phyloP scores from a whole-genome alignment of 805 yeast genomes.

The Trichomonascus vanleenenianus region DNA sequence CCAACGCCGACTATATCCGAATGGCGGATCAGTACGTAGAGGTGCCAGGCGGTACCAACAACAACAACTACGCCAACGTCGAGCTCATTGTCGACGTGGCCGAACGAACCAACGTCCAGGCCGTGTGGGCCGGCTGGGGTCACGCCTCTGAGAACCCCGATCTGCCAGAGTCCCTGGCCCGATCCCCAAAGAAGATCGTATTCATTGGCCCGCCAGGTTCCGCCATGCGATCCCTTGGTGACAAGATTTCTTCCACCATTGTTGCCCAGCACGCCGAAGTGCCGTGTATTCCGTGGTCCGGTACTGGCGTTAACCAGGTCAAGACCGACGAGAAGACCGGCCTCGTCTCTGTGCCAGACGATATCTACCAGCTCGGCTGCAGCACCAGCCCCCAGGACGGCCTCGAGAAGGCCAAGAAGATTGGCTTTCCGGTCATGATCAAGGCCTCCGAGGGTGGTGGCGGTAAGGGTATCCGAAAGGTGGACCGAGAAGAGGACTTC shows the following conservation, averaged over 20 bases:
- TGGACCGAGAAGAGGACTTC: slow-evolving; percentile 76
- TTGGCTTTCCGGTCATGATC: slow-evolving; percentile 98
- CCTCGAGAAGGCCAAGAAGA: slow-evolving; percentile 67
- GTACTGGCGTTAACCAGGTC: slow-evolving; percentile 91
- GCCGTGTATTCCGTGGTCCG: slow-evolving; percentile 99
- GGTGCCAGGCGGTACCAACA: slow-evolving; percentile 99
- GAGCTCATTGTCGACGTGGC: slow-evolving; percentile 96
- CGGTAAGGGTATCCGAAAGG: slow-evolving; percentile 99
- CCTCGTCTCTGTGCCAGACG: slow-evolving; percentile 83
- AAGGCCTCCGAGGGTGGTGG: slow-evolving; percentile 99
- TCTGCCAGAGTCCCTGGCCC: slow-evolving; percentile 88
- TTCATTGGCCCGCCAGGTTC: slow-evolving; percentile 99
- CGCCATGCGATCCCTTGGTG: slow-evolving; percentile 99
- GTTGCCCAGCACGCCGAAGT: slow-evolving; percentile 98
- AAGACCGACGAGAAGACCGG: slow-evolving; percentile 56
- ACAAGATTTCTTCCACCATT: slow-evolving; percentile 93
- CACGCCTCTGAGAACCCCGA: slow-evolving; percentile 98
- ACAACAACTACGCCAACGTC: slow-evolving; percentile 96
- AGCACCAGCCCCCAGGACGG: slow-evolving; percentile 84
- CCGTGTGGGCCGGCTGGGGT: slow-evolving; percentile 99
- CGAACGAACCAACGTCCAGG: slow-evolving; percentile 92
- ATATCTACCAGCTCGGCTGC: slow-evolving; percentile 81
- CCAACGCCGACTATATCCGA: slow-evolving; percentile 95
- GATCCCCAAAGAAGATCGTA: slow-evolving; percentile 81
- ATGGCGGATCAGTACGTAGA: slow-evolving; percentile 99